Evolutionary conservation across 108 stramenopile species (phyloP).

Genomic region (Seminavis robusta): DNA sequence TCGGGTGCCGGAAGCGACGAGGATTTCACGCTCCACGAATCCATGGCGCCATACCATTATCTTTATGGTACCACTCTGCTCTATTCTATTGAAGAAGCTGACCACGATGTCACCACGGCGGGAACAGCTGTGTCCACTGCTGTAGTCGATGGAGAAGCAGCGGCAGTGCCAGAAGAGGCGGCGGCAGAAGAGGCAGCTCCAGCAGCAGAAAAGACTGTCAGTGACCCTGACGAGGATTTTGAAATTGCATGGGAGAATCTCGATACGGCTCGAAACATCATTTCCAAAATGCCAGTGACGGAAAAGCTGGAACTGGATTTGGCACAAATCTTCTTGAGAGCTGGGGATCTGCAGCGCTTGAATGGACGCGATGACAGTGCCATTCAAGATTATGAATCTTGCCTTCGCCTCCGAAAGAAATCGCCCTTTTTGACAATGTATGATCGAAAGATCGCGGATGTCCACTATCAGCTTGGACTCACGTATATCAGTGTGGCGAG

Average conservation of each 20-base stretch:
- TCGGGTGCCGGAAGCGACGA: conserved; percentile 2
- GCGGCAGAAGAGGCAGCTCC: conserved; percentile 6
- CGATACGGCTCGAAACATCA: conserved; percentile 65
- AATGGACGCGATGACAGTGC: conserved; percentile 56
- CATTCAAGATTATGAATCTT: conserved; percentile 57
- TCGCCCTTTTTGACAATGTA: conserved; percentile 18
- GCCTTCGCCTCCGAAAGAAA: conserved; percentile 33
- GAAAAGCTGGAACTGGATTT: conserved; percentile 36
- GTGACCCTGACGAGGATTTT: conserved; percentile 32
- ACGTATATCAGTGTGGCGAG: conserved; percentile 35
- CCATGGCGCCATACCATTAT: conserved; percentile 80
- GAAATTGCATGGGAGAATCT: conserved; percentile 90
- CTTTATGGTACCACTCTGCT: conserved; percentile 84
- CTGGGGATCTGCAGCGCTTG: conserved; percentile 70
- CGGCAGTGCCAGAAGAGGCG: conserved; percentile 9
- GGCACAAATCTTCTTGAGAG: conserved; percentile 69
- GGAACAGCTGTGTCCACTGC: no score
- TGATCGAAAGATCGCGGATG: conserved; percentile 76
- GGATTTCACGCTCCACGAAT: conserved; percentile 45
- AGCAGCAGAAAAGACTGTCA: not conserved
- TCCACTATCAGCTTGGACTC: conserved; percentile 56
- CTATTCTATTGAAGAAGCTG: conserved; percentile 79
- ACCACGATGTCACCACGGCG: conserved; percentile 24
- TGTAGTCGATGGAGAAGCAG: no score
- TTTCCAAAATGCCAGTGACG: conserved; percentile 19